These are phyloP conservation scores for Epichloe sibirici DNA, from an alignment of 2,329 filamentous ascomycete genomes.

Conservation along the genomic window DNA sequence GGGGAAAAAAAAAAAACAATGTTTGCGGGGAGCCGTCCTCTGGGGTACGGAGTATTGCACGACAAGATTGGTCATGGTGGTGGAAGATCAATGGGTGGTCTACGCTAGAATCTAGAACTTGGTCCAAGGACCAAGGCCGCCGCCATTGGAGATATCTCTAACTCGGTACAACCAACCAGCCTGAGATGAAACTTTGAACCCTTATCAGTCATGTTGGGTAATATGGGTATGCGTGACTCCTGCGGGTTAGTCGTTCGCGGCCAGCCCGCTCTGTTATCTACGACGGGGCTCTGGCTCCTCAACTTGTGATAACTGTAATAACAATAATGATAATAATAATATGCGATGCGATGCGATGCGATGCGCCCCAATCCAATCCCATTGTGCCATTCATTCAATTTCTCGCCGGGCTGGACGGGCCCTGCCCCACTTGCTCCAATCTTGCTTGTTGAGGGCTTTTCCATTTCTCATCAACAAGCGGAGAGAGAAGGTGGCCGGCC, in stretches of 20 bases:
- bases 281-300: not conserved
- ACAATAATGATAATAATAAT: too few relatives aligned
- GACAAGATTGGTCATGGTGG: not conserved
- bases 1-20: not conserved
- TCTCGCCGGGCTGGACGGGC: too few relatives aligned
- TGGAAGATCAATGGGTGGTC: not conserved
- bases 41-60: not conserved
- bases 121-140: too few relatives aligned
- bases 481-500: too few relatives aligned
- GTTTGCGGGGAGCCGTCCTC: slow-evolving; percentile 6
- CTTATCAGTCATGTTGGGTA: not conserved
- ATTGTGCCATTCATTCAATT: too few relatives aligned
- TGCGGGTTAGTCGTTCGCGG: not conserved
- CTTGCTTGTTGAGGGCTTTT: not conserved
- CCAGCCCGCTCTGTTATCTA: slow-evolving; percentile 1
- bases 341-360: too few relatives aligned
- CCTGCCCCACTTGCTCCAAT: too few relatives aligned
- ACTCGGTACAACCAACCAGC: too few relatives aligned
- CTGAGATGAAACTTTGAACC: not conserved
- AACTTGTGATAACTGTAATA: not conserved
- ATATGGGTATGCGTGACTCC: too few relatives aligned
- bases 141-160: too few relatives aligned
- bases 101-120: too few relatives aligned
- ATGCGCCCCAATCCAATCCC: too few relatives aligned
- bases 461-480: not conserved